These are phyloP conservation scores for Blastomyces gilchristii DNA, from an alignment of 2,329 filamentous ascomycete species.

Conservation along the genomic window DNA sequence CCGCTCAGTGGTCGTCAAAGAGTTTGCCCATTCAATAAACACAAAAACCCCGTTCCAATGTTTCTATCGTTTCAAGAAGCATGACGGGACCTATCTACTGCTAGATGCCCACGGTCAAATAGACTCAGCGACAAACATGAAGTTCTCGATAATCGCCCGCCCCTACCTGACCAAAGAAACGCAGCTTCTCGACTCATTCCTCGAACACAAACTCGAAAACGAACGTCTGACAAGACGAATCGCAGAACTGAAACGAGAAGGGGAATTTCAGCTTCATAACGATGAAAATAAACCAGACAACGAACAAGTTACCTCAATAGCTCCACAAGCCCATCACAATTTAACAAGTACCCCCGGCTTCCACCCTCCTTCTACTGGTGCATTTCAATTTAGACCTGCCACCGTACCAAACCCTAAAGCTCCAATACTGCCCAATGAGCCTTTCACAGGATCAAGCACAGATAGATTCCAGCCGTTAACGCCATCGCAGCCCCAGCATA, in stretches of 20 bases:
- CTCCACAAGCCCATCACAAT: conserved; percentile 26
- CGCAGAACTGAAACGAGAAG: conserved; percentile 72
- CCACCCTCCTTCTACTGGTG: neutral
- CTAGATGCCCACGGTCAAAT: conserved; percentile 91
- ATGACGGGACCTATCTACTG: conserved; percentile 63
- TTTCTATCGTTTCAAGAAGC: conserved; percentile 73
- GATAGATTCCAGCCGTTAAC: neutral
- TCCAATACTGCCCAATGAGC: neutral
- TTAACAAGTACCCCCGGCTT: neutral
- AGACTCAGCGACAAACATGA: conserved; percentile 64
- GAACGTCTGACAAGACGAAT: conserved; percentile 77
- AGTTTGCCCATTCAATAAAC: conserved; percentile 82
- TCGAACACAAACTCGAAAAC: conserved; percentile 96
- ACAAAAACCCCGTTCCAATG: conserved; percentile 69
- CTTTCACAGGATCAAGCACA: neutral
- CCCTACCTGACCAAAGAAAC: conserved; percentile 86
- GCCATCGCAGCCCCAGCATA: neutral
- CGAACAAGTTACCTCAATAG: conserved; percentile 37
- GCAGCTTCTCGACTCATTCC: conserved; percentile 74
- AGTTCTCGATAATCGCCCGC: conserved; percentile 84
- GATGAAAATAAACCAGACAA: conserved; percentile 49
- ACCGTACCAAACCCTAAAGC: neutral
- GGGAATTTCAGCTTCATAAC: conserved; percentile 58
- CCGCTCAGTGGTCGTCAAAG: conserved; percentile 67
- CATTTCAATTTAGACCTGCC: neutral